Percentiles rank a stretch among this genome's conserved stretches.
These are phyloP conservation scores for Ramaria rubella DNA, from an alignment of 768 basidiomycete genomes.

Conservation along the genomic window DNA sequence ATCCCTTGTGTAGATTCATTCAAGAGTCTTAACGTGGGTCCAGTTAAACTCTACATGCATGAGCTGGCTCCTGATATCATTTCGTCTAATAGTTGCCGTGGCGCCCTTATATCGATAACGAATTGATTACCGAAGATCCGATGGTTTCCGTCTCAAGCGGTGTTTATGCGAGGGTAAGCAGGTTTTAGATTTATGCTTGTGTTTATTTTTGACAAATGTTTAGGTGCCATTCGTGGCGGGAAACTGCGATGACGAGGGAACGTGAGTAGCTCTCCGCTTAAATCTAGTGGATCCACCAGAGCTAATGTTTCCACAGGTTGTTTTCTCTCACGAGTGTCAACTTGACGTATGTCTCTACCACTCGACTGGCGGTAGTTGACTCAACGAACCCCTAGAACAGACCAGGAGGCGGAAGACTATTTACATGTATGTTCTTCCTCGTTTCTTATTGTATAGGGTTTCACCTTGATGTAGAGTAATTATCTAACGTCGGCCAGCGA, in stretches of 20 bases:
- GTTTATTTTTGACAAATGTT: not conserved
- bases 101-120: constrained; percentile 44
- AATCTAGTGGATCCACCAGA: not conserved
- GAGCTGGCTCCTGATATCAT: not conserved
- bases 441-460: not conserved
- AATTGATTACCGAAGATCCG: constrained; percentile 41
- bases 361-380: not conserved
- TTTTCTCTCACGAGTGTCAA: constrained; percentile 25
- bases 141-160: constrained; percentile 37
- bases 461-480: constrained; percentile 5
- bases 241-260: constrained; percentile 56
- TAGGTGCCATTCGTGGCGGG: constrained; percentile 22
- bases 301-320: constrained; percentile 11
- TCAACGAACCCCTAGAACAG: constrained; percentile 16
- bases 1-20: constrained; percentile 35
- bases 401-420: constrained; percentile 5
- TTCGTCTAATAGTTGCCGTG: constrained; percentile 32
- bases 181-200: constrained; percentile 24
- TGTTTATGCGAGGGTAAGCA: constrained; percentile 41
- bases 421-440: not conserved
- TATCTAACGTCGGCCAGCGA: constrained; percentile 20
- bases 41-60: not conserved
- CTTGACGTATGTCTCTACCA: constrained; percentile 23
- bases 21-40: constrained; percentile 1
- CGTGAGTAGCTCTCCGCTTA: constrained; percentile 18